A percentile compares a stretch with the other conserved stretches of the same genome.
Evolutionary conservation across 164 flowering plant genomes (phyloP).

Genomic region (Sextonia rubra): DNA sequence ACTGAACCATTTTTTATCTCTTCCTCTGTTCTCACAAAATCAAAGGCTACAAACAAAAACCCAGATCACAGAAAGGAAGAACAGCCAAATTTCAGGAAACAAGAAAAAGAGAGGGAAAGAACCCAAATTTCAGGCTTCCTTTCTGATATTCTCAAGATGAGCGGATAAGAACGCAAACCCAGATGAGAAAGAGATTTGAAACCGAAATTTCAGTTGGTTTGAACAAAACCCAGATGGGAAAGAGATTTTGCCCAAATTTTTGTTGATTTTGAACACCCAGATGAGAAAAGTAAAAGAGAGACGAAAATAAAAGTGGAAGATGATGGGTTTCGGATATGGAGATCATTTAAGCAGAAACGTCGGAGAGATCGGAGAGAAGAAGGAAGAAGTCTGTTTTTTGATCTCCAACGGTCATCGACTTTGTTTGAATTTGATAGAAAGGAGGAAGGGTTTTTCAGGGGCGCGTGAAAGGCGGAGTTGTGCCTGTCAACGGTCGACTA

Average conservation of each 20-base stretch:
- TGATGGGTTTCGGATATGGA: background rate
- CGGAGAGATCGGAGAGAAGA: too few relatives aligned
- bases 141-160: background rate
- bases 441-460: background rate
- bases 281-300: too few relatives aligned
- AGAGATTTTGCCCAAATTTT: too few relatives aligned
- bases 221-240: conserved; percentile 5
- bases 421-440: background rate
- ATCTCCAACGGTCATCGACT: conserved; percentile 12
- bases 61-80: background rate
- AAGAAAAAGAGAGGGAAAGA: background rate
- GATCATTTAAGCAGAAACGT: conserved; percentile 4
- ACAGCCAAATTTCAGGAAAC: background rate
- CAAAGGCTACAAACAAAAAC: background rate
- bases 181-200: background rate
- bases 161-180: background rate
- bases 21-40: background rate
- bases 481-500: conserved; percentile 14
- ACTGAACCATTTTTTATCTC: conserved; percentile 39
- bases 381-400: background rate
- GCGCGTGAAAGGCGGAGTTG: background rate
- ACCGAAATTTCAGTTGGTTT: background rate
- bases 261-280: too few relatives aligned
- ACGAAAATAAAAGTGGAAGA: too few relatives aligned
- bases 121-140: background rate